Percentiles rank a stretch among this genome's conserved stretches.
These are phyloP conservation scores for Zelonia costaricensis DNA, from an alignment of 208 protist species.

Conservation along the genomic window DNA sequence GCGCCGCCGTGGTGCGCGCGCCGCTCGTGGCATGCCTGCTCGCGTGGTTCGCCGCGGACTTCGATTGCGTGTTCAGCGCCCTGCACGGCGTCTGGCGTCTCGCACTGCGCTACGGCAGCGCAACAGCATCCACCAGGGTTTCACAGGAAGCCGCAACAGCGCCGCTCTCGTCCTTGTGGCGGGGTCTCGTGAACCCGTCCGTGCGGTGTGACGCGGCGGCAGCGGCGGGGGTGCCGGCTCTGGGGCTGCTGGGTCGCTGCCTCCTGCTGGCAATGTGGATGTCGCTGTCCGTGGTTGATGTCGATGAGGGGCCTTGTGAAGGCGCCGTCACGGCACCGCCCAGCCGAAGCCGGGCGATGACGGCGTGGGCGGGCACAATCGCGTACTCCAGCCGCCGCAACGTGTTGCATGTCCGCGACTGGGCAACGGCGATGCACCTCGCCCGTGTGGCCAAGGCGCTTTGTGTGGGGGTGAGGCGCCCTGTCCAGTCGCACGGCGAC, in stretches of 20 bases:
- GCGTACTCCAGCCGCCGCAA: constrained; percentile 23
- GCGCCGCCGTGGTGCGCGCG: not conserved
- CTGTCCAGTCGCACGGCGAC: too few species aligned
- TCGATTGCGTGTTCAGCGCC: constrained; percentile 5
- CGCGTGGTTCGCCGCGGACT: constrained; percentile 23
- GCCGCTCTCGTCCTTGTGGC: not conserved
- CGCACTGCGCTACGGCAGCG: not conserved
- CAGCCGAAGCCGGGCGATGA: too few species aligned
- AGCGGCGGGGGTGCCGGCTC: too few species aligned
- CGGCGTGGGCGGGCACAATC: constrained; percentile 8
- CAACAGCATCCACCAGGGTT: not conserved
- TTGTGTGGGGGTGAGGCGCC: too few species aligned
- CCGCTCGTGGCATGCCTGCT: constrained; percentile 8
- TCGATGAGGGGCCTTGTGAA: constrained; percentile 1
- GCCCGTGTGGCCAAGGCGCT: constrained; percentile 3
- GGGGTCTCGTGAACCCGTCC: not conserved
- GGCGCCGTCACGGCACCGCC: not conserved
- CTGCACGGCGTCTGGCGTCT: constrained; percentile 6
- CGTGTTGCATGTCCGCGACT: constrained; percentile 24
- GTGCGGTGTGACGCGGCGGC: too few species aligned
- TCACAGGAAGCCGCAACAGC: not conserved
- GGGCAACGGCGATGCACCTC: constrained; percentile 12
- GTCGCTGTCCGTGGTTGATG: constrained; percentile 7
- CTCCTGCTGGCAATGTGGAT: constrained; percentile 26
- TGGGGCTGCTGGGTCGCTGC: constrained; percentile 16